Base-by-base conservation (phyloP, 2,329 filamentous ascomycete genomes). In the Cadophora luteo-olivacea region DNA sequence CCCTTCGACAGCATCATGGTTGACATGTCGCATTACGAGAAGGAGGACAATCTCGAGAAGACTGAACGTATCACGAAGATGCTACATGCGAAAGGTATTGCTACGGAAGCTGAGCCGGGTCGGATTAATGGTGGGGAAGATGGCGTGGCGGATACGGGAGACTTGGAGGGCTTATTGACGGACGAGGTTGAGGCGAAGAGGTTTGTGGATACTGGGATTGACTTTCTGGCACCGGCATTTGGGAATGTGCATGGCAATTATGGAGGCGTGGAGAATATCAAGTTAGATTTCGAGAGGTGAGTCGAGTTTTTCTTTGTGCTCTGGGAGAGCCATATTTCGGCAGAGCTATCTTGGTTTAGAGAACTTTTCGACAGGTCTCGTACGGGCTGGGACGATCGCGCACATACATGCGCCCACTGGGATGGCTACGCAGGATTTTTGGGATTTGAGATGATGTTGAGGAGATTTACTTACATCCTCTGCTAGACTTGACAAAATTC, bases 81-180 rank as follows among this genome's bases (percentile, higher is more conserved):
- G 76, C 91, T 90, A 76, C 86, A 91, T 76, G 87, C 81, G 72
- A 83, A 86, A 52, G 88, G 89, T 3, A 91, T 92, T 70, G 85
- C 88, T 4, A 90, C 89, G 1, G 90, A 93, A 77, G 90, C 90
- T 0, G 90, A 93, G 75, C 90, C 90, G 0, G 90, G 90, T 0
- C 81, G 90, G 2, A 92, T 93, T 69, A 89, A 92, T 75, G 88
- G 89, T 25, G 88, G 91, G 0, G 92, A 94, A 79, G 92, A 93
- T 74, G 92, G 92, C 0, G 87, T 94, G 3, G 85, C 86, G 9
- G 90, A 93, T 76, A 89, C 88, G 25, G 86, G 82, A 1, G 88
- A 89, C 72, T 75, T 91, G 62, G 85, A 88, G 73, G 88, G 86
- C 0, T 78, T 90, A 69, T 79, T 91, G 74, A 91, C 89, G 1